Evolutionary conservation across 208 protist genomes (phyloP), one percentile per base, ranked within the genome.

Genomic region (Acanthamoeba royreba): DNA sequence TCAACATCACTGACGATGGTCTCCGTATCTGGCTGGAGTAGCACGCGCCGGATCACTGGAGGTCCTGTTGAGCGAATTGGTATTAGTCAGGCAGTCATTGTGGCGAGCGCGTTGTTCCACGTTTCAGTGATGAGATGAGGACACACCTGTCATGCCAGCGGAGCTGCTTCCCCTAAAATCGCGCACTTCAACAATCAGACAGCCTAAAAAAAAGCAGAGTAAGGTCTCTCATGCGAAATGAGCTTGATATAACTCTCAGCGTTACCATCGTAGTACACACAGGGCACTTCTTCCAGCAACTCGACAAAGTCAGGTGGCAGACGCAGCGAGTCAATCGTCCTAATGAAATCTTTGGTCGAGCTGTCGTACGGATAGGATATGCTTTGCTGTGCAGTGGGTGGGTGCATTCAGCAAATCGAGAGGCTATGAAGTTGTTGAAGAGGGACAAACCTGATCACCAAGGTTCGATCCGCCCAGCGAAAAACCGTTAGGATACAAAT

Each of bases 401-500:
- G 47, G 25, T 58, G 31, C 2, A 55, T 49, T 8, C 42, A 63
- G 83, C n/a, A 61, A 38, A 61, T 11, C 33, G 11, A 87, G 19
- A 9, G 0, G 25, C 83, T 33, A n/a, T 11, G 17, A 79, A n/a
- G 66, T 31, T 11, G 49, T 13, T 13, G 22, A 11, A n/a, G 66
- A n/a, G 66, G n/a, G 66, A 31, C 17, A 40, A 4, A 90, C 83
- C 47, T 90, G 83, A 15, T 90, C 83, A 19, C 8, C 47, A 22
- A 69, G 19, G 1, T 13, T 58, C 58, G 61, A 55, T 25, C 87
- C 87, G 1, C 87, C 61, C 55, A 92, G 87, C 4, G 87, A 63
- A 28, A 92, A 92, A 25, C 87, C 87, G 87, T 92, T 92, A 2
- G 87, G 87, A 33, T 92, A 92, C 19, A 92, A 58, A 40, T 92